Conservation (phyloP, 345 rosid species). For the Moricandia arvensis region DNA sequence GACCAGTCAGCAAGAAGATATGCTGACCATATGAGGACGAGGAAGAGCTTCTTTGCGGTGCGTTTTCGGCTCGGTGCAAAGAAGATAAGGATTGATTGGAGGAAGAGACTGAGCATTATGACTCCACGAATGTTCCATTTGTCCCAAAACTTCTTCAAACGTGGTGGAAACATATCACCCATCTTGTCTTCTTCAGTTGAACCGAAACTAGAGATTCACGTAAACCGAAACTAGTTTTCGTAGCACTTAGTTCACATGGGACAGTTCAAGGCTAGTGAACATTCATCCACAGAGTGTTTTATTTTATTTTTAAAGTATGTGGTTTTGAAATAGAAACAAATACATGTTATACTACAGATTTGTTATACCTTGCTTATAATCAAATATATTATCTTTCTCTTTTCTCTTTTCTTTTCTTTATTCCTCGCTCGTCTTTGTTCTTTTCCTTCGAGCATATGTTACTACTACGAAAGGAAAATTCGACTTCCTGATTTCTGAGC, state of each 20-base stretch:
- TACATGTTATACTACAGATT: slow-evolving; percentile 12
- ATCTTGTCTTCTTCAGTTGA: slow-evolving; percentile 26
- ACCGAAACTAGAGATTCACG: background rate
- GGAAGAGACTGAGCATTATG: slow-evolving; percentile 54
- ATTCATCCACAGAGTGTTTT: too few species aligned
- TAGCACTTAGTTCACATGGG: background rate
- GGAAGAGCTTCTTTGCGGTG: slow-evolving; percentile 36
- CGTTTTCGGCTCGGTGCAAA: slow-evolving; percentile 51
- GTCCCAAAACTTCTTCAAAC: slow-evolving; percentile 44
- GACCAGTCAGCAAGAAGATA: slow-evolving; percentile 43
- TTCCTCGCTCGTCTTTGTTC: slow-evolving; percentile 27
- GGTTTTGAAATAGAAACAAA: slow-evolving; percentile 3
- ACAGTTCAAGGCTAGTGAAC: too few species aligned
- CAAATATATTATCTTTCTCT: slow-evolving; percentile 11
- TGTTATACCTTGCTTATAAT: slow-evolving; percentile 32
- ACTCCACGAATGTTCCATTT: slow-evolving; percentile 59
- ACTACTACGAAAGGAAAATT: background rate
- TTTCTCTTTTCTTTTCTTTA: slow-evolving; percentile 11
- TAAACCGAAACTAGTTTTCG: background rate
- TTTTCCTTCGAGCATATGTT: slow-evolving; percentile 9
- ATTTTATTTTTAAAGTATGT: too few species aligned
- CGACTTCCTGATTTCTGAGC: background rate
- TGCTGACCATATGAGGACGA: slow-evolving; percentile 41
- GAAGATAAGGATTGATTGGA: slow-evolving; percentile 55
- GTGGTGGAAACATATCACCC: slow-evolving; percentile 27